These are phyloP conservation scores for Ceratocystis huliohia DNA, from an alignment of 2,329 filamentous ascomycete genomes.

Conservation along the genomic window DNA sequence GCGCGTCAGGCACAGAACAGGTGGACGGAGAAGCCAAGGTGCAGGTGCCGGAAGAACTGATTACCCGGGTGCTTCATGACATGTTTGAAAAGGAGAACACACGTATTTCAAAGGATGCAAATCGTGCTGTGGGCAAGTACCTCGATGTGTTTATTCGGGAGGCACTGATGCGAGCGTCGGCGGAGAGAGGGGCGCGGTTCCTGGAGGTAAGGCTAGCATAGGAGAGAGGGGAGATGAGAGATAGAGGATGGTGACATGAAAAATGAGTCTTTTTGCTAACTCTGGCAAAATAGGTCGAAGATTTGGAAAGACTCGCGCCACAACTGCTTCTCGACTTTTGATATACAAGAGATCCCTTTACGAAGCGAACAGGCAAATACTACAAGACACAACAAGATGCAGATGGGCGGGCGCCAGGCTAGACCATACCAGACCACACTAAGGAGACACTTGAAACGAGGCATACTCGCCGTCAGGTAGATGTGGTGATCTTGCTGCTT, in stretches of 20 bases:
- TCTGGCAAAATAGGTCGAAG: slow-evolving; percentile 45
- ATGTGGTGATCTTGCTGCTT: not conserved
- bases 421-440: too few species aligned
- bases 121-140: slow-evolving; percentile 66
- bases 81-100: slow-evolving; percentile 62
- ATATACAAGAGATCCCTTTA: slow-evolving; percentile 29
- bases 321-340: slow-evolving; percentile 72
- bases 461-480: too few species aligned
- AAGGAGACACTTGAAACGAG: too few species aligned
- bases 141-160: slow-evolving; percentile 85
- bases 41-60: slow-evolving; percentile 57
- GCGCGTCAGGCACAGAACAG: not conserved
- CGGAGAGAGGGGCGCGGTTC: slow-evolving; percentile 57
- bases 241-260: not conserved
- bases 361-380: not conserved
- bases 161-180: slow-evolving; percentile 65
- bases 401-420: too few species aligned
- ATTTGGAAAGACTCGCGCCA: slow-evolving; percentile 76
- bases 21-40: slow-evolving; percentile 30
- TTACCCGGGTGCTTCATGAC: slow-evolving; percentile 66
- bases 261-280: too few species aligned
- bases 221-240: not conserved
- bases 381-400: not conserved
- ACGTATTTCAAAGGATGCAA: slow-evolving; percentile 63
- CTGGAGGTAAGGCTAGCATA: slow-evolving; percentile 48